Conservation (phyloP, 305 asterid genomes). For the Fraxinus baroniana region DNA sequence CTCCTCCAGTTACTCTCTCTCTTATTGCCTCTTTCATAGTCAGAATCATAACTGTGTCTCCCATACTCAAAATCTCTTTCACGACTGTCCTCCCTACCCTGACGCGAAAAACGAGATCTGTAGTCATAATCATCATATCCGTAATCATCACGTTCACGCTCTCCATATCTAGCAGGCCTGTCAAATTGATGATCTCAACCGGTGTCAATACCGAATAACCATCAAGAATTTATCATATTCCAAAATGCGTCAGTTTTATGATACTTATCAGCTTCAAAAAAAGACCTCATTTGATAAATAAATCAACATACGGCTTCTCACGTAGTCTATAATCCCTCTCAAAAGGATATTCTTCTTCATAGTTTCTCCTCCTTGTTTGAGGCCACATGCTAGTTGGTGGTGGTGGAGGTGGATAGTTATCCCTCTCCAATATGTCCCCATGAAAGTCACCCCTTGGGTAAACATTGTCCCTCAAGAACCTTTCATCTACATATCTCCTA, state of each 20-base stretch:
- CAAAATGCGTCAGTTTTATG: conserved; percentile 33
- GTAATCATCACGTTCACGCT: conserved; percentile 75
- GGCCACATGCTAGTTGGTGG: conserved; percentile 75
- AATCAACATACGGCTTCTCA: conserved; percentile 72
- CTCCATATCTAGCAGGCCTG: conserved; percentile 84
- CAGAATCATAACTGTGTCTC: conserved; percentile 84
- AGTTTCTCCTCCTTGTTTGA: conserved; percentile 77
- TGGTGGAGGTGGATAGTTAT: conserved; percentile 68
- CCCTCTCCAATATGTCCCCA: conserved; percentile 77
- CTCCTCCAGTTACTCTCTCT: conserved; percentile 82
- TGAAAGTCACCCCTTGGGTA: conserved; percentile 72
- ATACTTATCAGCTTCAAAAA: conserved; percentile 44
- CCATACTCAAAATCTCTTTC: conserved; percentile 84
- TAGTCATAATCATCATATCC: conserved; percentile 85
- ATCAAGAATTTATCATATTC: conserved; percentile 26
- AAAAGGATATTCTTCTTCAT: conserved; percentile 68
- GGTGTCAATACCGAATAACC: conserved; percentile 37
- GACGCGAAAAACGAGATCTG: conserved; percentile 61
- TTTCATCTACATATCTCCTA: conserved; percentile 87
- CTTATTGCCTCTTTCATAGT: conserved; percentile 73
- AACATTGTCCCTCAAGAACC: conserved; percentile 79
- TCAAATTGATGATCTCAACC: conserved; percentile 45
- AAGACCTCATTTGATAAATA: conserved; percentile 33
- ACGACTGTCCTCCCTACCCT: conserved; percentile 71
- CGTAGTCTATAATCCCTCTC: conserved; percentile 83